Conservation (phyloP, 352 stramenopile species). For the Phytophthora crassamura region DNA sequence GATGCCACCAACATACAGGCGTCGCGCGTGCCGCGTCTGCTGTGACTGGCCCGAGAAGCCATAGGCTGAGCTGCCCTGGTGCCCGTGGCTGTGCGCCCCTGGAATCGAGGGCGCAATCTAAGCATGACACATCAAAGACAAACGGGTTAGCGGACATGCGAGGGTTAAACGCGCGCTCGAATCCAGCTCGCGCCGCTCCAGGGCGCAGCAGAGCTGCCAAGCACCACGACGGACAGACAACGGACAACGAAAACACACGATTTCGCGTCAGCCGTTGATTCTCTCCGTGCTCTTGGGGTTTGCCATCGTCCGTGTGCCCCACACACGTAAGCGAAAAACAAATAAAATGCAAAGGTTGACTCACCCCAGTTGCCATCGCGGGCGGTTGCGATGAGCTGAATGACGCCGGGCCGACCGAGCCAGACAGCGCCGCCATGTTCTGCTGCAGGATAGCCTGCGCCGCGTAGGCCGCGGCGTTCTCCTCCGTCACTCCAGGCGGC, state of each 20-base stretch:
- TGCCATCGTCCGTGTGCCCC: constrained; percentile 19
- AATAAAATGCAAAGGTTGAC: constrained; percentile 14
- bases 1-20: constrained; percentile 97
- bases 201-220: constrained; percentile 31
- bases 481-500: constrained; percentile 79
- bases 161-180: constrained; percentile 20
- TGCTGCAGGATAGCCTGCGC: constrained; percentile 88
- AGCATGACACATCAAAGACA: constrained; percentile 30
- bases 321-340: constrained; percentile 1
- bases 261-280: constrained; percentile 54
- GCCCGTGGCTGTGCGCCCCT: constrained; percentile 31
- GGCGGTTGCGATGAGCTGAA: constrained; percentile 54
- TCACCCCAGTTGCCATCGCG: constrained; percentile 29
- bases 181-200: constrained; percentile 26
- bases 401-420: constrained; percentile 64
- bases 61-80: constrained; percentile 25
- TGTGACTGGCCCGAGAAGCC: constrained; percentile 67
- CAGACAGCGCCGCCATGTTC: constrained; percentile 77
- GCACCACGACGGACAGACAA: constrained; percentile 51
- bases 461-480: constrained; percentile 84
- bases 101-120: constrained; percentile 26
- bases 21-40: constrained; percentile 95
- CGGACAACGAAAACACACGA: constrained; percentile 59
- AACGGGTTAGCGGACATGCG: constrained; percentile 38
- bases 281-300: constrained; percentile 33